A percentile compares a stretch with the other conserved stretches of the same genome.
Conservation (phyloP, 495 filamentous ascomycete species). For the Penicillium atrosanguineum region DNA sequence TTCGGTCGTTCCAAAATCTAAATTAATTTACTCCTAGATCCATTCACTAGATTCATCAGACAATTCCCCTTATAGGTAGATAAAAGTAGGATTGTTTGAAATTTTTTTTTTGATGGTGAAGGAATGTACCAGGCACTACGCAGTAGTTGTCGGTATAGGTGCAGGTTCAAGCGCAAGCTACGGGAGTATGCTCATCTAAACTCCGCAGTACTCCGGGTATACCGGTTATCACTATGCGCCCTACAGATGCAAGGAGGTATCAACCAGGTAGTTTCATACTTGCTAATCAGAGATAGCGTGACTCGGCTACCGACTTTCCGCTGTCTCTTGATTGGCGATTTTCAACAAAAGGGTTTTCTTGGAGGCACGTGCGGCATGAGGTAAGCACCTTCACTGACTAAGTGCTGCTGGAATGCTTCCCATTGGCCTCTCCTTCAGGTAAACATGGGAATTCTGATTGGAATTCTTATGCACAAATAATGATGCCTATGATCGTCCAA, state of each 20-base stretch:
- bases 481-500: constrained; percentile 58
- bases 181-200: background rate
- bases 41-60: background rate
- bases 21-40: background rate
- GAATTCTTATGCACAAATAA: no score
- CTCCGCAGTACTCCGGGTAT: background rate
- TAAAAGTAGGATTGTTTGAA: background rate
- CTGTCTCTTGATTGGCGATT: constrained; percentile 5
- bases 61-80: background rate
- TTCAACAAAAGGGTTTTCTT: constrained; percentile 1
- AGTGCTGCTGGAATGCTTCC: background rate
- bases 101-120: background rate
- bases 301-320: constrained; percentile 17
- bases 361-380: constrained; percentile 12
- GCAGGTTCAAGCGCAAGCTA: no score
- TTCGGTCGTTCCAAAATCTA: background rate
- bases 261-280: background rate
- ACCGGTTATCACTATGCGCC: background rate
- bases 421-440: constrained; percentile 1
- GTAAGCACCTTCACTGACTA: constrained; percentile 3
- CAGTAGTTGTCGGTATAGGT: background rate
- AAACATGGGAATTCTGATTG: background rate
- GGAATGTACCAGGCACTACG: background rate
- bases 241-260: background rate
- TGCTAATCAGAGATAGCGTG: constrained; percentile 9